Evolutionary conservation across 2,329 filamentous ascomycete species (phyloP).

Genomic region (Falciphora oryzae): DNA sequence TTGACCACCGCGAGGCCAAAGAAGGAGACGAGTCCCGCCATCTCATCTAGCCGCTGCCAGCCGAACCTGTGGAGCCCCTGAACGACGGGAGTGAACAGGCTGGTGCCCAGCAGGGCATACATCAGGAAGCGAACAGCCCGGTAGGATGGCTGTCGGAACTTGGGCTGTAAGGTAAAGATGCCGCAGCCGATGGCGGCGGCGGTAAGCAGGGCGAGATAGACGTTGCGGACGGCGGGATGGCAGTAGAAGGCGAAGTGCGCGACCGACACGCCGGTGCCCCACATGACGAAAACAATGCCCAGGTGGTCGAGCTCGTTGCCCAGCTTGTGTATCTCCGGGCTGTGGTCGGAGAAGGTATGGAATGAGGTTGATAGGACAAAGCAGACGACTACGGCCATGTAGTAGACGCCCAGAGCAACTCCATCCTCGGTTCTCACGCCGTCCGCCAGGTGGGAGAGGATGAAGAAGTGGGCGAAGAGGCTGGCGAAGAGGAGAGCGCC

Average conservation of each 20-base stretch:
- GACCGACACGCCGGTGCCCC: conserved; percentile 21
- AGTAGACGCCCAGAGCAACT: conserved; percentile 20
- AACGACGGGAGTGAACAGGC: conserved; percentile 20
- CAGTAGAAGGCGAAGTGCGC: conserved; percentile 23
- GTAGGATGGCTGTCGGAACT: conserved; percentile 21
- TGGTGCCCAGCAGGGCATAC: conserved; percentile 20
- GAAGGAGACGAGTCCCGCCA: conserved; percentile 22
- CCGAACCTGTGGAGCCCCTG: conserved; percentile 19
- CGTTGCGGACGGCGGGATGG: conserved; percentile 12
- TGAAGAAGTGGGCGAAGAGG: conserved; percentile 15
- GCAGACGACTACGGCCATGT: conserved; percentile 20
- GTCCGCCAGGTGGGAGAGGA: conserved; percentile 3
- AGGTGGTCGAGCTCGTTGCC: conserved; percentile 25
- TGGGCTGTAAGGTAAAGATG: conserved; percentile 21
- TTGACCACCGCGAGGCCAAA: conserved; percentile 23
- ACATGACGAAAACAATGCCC: conserved; percentile 25
- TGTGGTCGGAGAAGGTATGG: conserved; percentile 26
- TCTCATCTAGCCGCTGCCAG: conserved; percentile 14
- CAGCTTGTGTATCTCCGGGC: conserved; percentile 20
- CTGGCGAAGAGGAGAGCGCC: conserved; percentile 19
- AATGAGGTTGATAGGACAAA: conserved; percentile 22
- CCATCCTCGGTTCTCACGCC: conserved; percentile 10
- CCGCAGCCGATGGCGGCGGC: conserved; percentile 20
- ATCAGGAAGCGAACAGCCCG: conserved; percentile 20
- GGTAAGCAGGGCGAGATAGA: conserved; percentile 18